Base-by-base conservation (phyloP, 148 eudicot genomes). In the Limonium bicolor region DNA sequence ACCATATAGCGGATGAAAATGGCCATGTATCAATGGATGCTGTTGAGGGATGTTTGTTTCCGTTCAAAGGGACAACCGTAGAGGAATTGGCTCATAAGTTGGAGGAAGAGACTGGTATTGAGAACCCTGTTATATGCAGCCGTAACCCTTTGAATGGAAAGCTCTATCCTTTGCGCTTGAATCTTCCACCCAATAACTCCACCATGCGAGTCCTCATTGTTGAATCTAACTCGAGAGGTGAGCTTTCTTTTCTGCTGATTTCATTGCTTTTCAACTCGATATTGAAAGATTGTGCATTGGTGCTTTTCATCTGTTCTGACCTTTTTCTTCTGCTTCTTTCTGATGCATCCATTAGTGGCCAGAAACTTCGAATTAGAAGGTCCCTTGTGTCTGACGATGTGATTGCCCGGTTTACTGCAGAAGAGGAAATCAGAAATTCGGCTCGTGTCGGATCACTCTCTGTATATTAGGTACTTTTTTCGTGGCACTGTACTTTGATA, bases 131-230 rank as follows among this genome's bases (percentile, higher is more conserved):
- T 0, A 75, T 80, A 16, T 80, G 90, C 51, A 53, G 62, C 1
- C 74, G 74, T 8, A 80, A 71, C 65, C 77, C 80, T 30, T 59
- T 80, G 40, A 59, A 80, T 50, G 77, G 83, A 15, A 73, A 73
- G 64, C 68, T 80, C 14, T 64, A 57, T 48, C 88, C 88, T 0
- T 70, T 80, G 24, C 64, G 68, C 33, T 60, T 80, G 61, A 72
- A 70, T 58, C 71, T 80, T 11, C 90, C 90, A 18, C 84, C 90
- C 4, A 76, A 76, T 52, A 67, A 57, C 10, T 46, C 67, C 7
- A 58, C 72, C 10, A 73, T 80, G 90, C 68, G 73, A 43, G 61
- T 76, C 7, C 64, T 76, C 15, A 70, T 80, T 14, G 64, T 73
- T 50, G 63, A 60, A 21, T 56, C 79, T n/a, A 38, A 72, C 0